Conservation (phyloP, 805 yeast genomes). For the Clavispora phyllophila region DNA sequence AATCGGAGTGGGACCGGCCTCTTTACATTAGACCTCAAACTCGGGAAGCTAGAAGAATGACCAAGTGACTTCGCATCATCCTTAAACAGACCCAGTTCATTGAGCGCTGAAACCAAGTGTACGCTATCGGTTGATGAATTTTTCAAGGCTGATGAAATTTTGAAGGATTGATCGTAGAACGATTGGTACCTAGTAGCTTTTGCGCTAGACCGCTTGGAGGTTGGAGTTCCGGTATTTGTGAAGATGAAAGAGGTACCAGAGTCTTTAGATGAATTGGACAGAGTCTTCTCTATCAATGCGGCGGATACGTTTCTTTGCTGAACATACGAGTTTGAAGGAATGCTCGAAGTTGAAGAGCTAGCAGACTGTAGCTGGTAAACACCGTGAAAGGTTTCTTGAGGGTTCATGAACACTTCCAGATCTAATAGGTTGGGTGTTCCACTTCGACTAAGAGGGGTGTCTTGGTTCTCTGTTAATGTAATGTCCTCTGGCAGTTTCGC, state of each 20-base stretch:
- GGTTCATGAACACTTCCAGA: conserved; percentile 16
- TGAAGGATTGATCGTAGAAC: conserved; percentile 41
- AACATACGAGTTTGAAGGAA: conserved; percentile 12
- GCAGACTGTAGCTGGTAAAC: conserved; percentile 27
- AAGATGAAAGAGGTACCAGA: conserved; percentile 14
- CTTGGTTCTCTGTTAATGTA: neutral
- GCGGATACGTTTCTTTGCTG: conserved; percentile 2
- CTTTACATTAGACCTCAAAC: conserved; percentile 8
- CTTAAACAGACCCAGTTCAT: conserved; percentile 1
- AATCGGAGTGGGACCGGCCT: conserved; percentile 1
- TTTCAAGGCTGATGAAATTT: conserved; percentile 42
- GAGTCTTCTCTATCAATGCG: conserved; percentile 26
- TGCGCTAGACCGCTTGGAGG: conserved; percentile 33
- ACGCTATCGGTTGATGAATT: conserved; percentile 28
- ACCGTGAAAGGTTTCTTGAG: conserved; percentile 18
- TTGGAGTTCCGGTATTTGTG: conserved; percentile 12
- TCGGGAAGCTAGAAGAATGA: conserved; percentile 20
- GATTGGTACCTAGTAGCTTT: conserved; percentile 44
- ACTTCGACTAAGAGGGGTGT: neutral
- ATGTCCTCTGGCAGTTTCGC: conserved; percentile 2
- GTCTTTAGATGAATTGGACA: conserved; percentile 30
- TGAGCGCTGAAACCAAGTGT: conserved; percentile 12
- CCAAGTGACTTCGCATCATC: conserved; percentile 10
- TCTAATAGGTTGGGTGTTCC: neutral
- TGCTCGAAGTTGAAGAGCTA: conserved; percentile 31